These are phyloP conservation scores for Heracleum sosnowskyi DNA, from an alignment of 129 eudicot genomes.

Conservation along the genomic window DNA sequence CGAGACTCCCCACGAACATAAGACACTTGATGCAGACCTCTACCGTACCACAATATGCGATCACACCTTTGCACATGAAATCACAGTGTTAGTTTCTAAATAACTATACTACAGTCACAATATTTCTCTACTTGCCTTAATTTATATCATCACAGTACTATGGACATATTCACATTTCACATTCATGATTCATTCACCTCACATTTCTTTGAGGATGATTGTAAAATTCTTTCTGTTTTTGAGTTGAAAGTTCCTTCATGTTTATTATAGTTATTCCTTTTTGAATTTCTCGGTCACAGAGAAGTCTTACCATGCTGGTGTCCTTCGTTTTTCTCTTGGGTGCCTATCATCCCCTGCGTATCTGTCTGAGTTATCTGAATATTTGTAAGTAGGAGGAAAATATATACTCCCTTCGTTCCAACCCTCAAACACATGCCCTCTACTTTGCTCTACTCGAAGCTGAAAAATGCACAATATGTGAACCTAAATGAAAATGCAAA, in stretches of 20 bases:
- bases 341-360: conserved; percentile 87
- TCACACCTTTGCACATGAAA: conserved; percentile 58
- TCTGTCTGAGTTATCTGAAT: conserved; percentile 81
- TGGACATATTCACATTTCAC: no score
- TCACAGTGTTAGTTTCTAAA: not conserved
- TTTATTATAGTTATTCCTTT: not conserved
- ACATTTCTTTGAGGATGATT: not conserved
- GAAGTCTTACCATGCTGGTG: conserved; percentile 88
- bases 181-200: no score
- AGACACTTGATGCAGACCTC: conserved; percentile 67
- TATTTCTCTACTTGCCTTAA: not conserved
- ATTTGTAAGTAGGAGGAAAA: conserved; percentile 96
- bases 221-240: not conserved
- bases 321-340: conserved; percentile 80
- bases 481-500: not conserved
- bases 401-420: conserved; percentile 90
- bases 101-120: not conserved
- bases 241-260: not conserved
- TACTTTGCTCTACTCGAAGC: conserved; percentile 72
- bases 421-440: conserved; percentile 79
- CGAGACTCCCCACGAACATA: conserved; percentile 83
- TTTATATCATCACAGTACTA: not conserved
- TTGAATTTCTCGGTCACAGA: not conserved
- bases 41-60: conserved; percentile 87
- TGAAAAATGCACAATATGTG: conserved; percentile 16